phyloP scores from a whole-genome alignment of 805 yeast genomes.

The Jamesozyma hellenica region DNA sequence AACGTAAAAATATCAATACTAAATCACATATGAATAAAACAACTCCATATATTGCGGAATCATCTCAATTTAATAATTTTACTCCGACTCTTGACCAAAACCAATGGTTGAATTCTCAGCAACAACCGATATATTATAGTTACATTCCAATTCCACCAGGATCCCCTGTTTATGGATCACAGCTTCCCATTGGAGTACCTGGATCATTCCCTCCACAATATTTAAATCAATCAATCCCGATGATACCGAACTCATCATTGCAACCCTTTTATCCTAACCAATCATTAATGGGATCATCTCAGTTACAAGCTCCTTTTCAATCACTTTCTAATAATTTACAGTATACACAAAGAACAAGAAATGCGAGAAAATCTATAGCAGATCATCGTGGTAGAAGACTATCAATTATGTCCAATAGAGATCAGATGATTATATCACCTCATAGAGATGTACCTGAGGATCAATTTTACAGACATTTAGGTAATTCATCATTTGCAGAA shows the following conservation, averaged over 20 bases:
- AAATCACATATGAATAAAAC: background rate
- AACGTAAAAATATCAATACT: background rate
- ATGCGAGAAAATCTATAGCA: slow-evolving; percentile 16
- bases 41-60: background rate
- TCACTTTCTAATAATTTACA: slow-evolving; percentile 14
- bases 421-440: slow-evolving; percentile 22
- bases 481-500: slow-evolving; percentile 21
- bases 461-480: slow-evolving; percentile 27
- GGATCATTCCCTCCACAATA: slow-evolving; percentile 9
- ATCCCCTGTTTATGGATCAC: slow-evolving; percentile 15
- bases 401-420: slow-evolving; percentile 21
- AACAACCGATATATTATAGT: slow-evolving; percentile 10
- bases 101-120: slow-evolving; percentile 9
- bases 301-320: slow-evolving; percentile 22
- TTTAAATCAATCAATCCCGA: slow-evolving; percentile 12
- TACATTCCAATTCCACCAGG: slow-evolving; percentile 16
- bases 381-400: slow-evolving; percentile 25
- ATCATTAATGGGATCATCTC: slow-evolving; percentile 7
- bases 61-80: background rate
- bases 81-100: background rate
- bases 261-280: slow-evolving; percentile 21
- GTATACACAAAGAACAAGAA: slow-evolving; percentile 7
- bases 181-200: background rate
- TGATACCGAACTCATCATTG: slow-evolving; percentile 21
- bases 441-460: slow-evolving; percentile 26